Evolutionary conservation across 2,329 filamentous ascomycete genomes (phyloP).

Genomic region (Penicillium sp.): DNA sequence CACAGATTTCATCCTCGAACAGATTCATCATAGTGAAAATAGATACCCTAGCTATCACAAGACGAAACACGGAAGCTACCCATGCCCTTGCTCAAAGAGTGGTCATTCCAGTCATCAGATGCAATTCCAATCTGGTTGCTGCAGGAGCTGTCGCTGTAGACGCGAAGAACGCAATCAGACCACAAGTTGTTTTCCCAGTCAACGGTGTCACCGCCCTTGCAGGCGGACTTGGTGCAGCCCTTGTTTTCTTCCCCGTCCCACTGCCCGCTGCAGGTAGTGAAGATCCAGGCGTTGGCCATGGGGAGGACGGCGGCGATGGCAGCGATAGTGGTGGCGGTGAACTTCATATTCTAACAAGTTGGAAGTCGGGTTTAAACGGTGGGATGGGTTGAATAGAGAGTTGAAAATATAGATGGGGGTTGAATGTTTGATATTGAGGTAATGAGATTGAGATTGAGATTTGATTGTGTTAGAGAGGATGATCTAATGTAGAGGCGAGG

Average conservation of each 20-base stretch:
- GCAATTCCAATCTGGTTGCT: conserved; percentile 12
- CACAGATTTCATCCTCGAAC: not conserved
- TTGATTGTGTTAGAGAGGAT: not conserved
- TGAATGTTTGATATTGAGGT: not conserved
- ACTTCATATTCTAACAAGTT: conserved; percentile 8
- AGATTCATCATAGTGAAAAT: not conserved
- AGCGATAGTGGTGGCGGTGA: conserved; percentile 9
- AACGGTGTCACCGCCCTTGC: conserved; percentile 3
- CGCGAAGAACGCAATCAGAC: conserved; percentile 8
- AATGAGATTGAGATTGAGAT: not conserved
- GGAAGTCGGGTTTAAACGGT: not conserved
- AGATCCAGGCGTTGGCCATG: conserved; percentile 17
- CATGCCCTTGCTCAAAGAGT: conserved; percentile 4
- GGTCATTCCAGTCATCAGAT: conserved; percentile 11
- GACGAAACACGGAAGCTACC: conserved; percentile 7
- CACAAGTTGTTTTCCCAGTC: conserved; percentile 9
- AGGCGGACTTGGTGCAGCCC: conserved; percentile 5
- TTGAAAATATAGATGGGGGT: not conserved
- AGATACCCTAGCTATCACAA: not conserved
- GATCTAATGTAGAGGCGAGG: not conserved
- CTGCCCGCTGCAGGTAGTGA: conserved; percentile 9
- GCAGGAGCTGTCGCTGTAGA: conserved; percentile 11
- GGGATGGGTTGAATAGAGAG: not conserved
- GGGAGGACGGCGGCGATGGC: conserved; percentile 8
- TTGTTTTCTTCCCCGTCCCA: conserved; percentile 11